Evolutionary conservation across 176 grass and related monocot species (phyloP).

Genomic region (Triticum timopheevii): DNA sequence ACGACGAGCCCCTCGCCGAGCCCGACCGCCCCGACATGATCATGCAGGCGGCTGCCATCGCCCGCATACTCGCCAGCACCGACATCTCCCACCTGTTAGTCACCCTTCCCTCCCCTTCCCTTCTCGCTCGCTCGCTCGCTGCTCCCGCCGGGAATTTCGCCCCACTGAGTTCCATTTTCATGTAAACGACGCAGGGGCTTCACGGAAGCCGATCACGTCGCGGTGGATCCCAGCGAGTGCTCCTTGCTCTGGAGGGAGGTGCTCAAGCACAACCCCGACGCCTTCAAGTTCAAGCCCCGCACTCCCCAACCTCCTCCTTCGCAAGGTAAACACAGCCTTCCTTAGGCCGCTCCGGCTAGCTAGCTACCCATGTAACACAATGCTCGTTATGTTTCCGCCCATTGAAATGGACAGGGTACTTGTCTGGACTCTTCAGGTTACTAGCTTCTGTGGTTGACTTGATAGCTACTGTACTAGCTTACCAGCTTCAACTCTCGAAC

Average conservation of each 20-base stretch:
- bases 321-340: conserved; percentile 78
- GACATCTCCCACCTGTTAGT: conserved; percentile 80
- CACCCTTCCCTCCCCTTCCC: neutral
- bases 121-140: neutral
- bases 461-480: conserved; percentile 1
- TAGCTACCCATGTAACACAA: neutral
- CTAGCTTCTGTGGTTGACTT: neutral
- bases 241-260: conserved; percentile 92
- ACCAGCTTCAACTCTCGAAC: neutral
- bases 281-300: conserved; percentile 44
- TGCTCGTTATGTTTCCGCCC: neutral
- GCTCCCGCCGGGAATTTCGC: neutral
- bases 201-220: conserved; percentile 56
- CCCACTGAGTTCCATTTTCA: neutral
- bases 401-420: neutral
- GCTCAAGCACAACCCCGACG: conserved; percentile 74
- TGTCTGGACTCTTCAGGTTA: conserved; percentile 2
- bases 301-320: conserved; percentile 14
- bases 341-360: neutral
- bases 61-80: conserved; percentile 71
- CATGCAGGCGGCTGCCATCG: conserved; percentile 74
- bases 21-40: conserved; percentile 77
- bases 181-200: conserved; percentile 40
- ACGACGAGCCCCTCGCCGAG: conserved; percentile 44
- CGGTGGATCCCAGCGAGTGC: conserved; percentile 44